Percentiles rank a stretch among this genome's conserved stretches.
phyloP scores from a whole-genome alignment of 2,329 filamentous ascomycete genomes.

The Diaporthe humulicola region DNA sequence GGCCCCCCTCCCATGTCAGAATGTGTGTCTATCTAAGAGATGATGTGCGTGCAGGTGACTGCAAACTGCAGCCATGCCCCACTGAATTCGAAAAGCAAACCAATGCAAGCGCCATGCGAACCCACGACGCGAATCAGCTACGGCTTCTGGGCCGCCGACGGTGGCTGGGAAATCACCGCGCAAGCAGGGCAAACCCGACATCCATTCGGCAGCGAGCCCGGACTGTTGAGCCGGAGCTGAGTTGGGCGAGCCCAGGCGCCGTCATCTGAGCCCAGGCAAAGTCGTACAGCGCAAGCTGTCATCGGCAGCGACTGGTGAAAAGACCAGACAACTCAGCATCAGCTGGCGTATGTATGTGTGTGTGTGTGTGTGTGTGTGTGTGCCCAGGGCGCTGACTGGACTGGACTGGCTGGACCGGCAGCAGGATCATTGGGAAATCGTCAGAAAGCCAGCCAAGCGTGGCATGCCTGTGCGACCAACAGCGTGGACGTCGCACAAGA shows the following conservation, averaged over 20 bases:
- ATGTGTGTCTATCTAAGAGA: background rate
- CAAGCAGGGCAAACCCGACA: slow-evolving; percentile 32
- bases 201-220: slow-evolving; percentile 6
- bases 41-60: slow-evolving; percentile 30
- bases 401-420: background rate
- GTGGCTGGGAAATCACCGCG: slow-evolving; percentile 21
- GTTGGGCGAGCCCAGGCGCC: slow-evolving; percentile 9
- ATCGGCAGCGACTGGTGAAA: slow-evolving; percentile 26
- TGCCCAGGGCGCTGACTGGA: slow-evolving; percentile 15
- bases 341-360: background rate
- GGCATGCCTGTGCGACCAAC: background rate
- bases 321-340: slow-evolving; percentile 24
- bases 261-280: slow-evolving; percentile 13
- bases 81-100: slow-evolving; percentile 13
- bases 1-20: background rate
- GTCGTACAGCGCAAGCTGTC: slow-evolving; percentile 12
- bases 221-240: background rate
- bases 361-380: slow-evolving; percentile 1
- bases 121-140: slow-evolving; percentile 22
- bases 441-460: background rate
- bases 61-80: slow-evolving; percentile 21
- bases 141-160: background rate
- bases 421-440: background rate
- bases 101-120: slow-evolving; percentile 10
- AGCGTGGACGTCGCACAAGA: slow-evolving; percentile 14